A percentile compares a stretch with the other conserved stretches of the same genome.
Conservation (phyloP, 345 rosid genomes). For the Eucalyptus curtisii region DNA sequence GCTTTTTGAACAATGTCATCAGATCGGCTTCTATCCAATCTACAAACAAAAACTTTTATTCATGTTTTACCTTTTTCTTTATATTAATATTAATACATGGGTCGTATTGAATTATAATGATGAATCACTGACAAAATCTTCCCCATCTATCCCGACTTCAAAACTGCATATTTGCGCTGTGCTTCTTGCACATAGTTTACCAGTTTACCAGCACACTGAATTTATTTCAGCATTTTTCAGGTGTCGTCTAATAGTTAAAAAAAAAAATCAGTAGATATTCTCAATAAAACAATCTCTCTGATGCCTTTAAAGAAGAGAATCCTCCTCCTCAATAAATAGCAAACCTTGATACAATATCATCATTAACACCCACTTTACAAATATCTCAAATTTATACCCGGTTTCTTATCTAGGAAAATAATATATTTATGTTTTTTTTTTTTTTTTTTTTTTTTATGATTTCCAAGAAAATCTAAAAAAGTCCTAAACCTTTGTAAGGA, state of each 20-base stretch:
- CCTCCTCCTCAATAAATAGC: not conserved
- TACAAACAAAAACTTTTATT: not conserved
- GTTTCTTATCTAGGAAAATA: not conserved
- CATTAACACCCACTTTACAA: not conserved
- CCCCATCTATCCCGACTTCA: not conserved
- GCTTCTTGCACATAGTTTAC: not conserved
- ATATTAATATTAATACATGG: not conserved
- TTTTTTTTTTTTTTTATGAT: not conserved
- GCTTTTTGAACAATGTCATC: not conserved
- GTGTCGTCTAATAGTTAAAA: not conserved
- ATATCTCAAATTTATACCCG: not conserved
- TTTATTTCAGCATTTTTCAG: not conserved
- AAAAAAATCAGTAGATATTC: not conserved
- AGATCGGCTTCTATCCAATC: not conserved
- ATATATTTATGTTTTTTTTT: not conserved
- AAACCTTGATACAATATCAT: not conserved
- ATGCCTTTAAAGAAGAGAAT: not conserved
- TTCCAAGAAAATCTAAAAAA: not conserved
- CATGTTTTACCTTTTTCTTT: not conserved
- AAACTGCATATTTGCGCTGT: not conserved
- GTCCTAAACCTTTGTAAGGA: accelerated
- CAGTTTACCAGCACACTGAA: not conserved
- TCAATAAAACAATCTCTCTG: not conserved
- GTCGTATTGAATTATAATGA: not conserved
- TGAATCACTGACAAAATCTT: not conserved